Conservation (phyloP, 2,329 filamentous ascomycete genomes). For the Aspergillus versicolor region DNA sequence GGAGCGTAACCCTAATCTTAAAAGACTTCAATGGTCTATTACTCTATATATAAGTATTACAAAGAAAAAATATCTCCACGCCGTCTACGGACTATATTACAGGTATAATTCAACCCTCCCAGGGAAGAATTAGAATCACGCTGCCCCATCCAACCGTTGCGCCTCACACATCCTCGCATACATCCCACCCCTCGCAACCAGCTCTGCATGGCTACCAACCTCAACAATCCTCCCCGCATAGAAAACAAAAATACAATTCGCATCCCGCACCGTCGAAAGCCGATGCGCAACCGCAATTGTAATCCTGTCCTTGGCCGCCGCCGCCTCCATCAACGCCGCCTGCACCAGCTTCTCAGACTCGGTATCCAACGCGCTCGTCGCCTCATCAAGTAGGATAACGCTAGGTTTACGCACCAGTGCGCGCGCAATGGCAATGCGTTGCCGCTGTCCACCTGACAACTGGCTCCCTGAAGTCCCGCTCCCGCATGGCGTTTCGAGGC, state of each 20-base stretch:
- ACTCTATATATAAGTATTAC: too few species aligned
- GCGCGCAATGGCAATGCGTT: slow-evolving; percentile 89
- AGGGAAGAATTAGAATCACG: too few species aligned
- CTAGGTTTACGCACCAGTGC: slow-evolving; percentile 85
- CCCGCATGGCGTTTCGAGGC: slow-evolving; percentile 81
- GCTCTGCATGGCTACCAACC: slow-evolving; percentile 73
- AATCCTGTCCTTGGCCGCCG: slow-evolving; percentile 47
- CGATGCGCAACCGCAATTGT: slow-evolving; percentile 74
- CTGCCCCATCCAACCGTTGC: neutral
- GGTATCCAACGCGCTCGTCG: slow-evolving; percentile 55
- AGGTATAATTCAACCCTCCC: too few species aligned
- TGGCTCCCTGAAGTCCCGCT: slow-evolving; percentile 70
- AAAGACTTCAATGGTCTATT: too few species aligned
- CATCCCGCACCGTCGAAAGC: slow-evolving; percentile 80
- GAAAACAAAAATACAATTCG: slow-evolving; percentile 89
- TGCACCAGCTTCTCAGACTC: slow-evolving; percentile 58
- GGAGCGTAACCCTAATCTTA: too few species aligned
- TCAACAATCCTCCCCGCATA: slow-evolving; percentile 72
- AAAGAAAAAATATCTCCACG: too few species aligned
- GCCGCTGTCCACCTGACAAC: slow-evolving; percentile 88
- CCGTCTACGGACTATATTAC: too few species aligned
- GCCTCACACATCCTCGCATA: slow-evolving; percentile 63
- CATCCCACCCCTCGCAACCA: slow-evolving; percentile 65
- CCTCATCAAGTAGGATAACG: slow-evolving; percentile 80
- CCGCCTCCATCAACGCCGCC: slow-evolving; percentile 74